Base-by-base conservation (phyloP, 805 yeast genomes). In the Myxozyma udenii region DNA sequence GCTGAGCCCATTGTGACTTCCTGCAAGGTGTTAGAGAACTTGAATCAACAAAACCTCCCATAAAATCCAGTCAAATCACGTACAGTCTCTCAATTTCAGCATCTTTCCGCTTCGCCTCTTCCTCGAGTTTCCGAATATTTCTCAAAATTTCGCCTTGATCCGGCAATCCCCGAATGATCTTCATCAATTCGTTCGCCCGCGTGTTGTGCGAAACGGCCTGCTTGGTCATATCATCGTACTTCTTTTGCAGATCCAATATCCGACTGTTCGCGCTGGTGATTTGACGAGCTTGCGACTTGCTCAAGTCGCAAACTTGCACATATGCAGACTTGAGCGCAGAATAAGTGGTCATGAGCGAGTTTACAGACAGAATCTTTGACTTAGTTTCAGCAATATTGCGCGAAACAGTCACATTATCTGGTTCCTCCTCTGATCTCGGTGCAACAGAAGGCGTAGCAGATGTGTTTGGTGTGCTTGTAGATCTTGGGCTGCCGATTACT, bases 311-410 rank as follows among this genome's bases (percentile, higher is more conserved):
- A n/a, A 63, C 66, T 41, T 64, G 56, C 21, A 45, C 41, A 40
- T 62, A 63, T 2, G 66, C 64, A 18, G 53, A 48, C 35, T 63
- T 63, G 38, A 63, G 50, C 3, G 66, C 60, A 4, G 62, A 48
- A 54, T 62, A 61, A 2, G 66, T 63, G 4, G 66, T 62, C 23
- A 63, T 46, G 18, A 62, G 55, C 18, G 64, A 60, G 38, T 63
- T 65, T 7, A 61, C 39, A 19, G 60, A 39, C 37, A 62, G 38
- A 44, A 63, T 64, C 38, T 53, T 46, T 19, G 52, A 30, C 41
- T 62, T 63, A 19, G 61, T 33, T 61, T 45, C 55, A 2, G 55
- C 28, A 23, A 55, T 41, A 19, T 51, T 54, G n/a, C 33, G 37
- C 5, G 32, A 5, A 14, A 51, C 24, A 21, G 16, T 22, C 4